Evolutionary conservation across 352 stramenopile species (phyloP), one percentile per base, ranked within the genome.

Genomic region (Phytophthora sansomeana): DNA sequence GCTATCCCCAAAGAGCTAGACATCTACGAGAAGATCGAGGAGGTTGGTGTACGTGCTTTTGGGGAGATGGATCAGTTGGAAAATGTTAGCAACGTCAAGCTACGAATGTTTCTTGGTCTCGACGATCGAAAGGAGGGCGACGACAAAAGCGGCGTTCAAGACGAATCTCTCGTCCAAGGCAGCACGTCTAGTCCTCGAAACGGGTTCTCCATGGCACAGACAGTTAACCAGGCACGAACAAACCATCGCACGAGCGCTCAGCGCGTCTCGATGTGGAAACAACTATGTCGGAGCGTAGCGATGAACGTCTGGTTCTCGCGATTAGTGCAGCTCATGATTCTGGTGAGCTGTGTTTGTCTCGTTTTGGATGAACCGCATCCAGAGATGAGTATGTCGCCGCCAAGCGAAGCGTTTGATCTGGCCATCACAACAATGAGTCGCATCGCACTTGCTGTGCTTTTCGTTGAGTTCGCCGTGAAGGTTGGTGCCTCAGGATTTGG

Each of bases 21-120:
- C 33, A 93, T 93, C 33, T 89, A 90, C 48, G 85, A 93, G 49
- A 89, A 89, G 57, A 91, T 93, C 43, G 85, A 93, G 55, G 85
- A 93, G 59, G 69, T 86, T 43, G 85, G 85, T 28, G 85, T 93
- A 13, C 81, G 85, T 14, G 83, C 82, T 0, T 93, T 93, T 52
- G 73, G 82, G 21, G 81, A 93, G 48, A 90, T 93, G 74, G 80
- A 91, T 46, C 78, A 91, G 35, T 80, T 92, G 3, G 85, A 93
- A 28, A 89, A 93, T 48, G 83, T 93, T 29, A 91, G 76, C 70
- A 91, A 93, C 46, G 72, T 91, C 48, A 93, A 93, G 57, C 42
- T 92, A 32, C 83, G 85, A 6, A 87, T 91, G 77, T 87, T 93
- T 56, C 74, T 93, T 16, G 85, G 85, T 7, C 47, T 93, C 6